Percentiles rank a stretch among this genome's conserved stretches.
These are phyloP conservation scores for Scedosporium minutisporum DNA, from an alignment of 2,329 filamentous ascomycete genomes.

Conservation along the genomic window DNA sequence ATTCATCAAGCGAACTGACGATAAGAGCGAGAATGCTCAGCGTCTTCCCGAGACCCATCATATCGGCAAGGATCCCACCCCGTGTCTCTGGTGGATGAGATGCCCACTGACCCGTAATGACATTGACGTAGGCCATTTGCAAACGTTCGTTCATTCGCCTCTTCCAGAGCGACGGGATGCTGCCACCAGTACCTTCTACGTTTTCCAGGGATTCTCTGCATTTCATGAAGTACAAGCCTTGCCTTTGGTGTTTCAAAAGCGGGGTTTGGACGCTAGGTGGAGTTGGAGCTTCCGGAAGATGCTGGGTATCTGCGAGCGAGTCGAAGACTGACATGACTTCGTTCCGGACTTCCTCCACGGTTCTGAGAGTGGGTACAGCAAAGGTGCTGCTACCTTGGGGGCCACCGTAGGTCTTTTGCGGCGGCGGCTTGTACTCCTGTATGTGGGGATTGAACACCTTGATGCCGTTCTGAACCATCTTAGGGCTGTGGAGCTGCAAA, in stretches of 20 bases:
- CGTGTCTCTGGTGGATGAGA: slow-evolving; percentile 50
- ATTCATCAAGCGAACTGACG: slow-evolving; percentile 52
- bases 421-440: slow-evolving; percentile 34
- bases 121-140: slow-evolving; percentile 54
- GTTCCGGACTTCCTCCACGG: slow-evolving; percentile 74
- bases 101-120: slow-evolving; percentile 68
- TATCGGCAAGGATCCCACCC: slow-evolving; percentile 70
- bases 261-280: slow-evolving; percentile 51
- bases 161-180: slow-evolving; percentile 67
- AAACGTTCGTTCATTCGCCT: slow-evolving; percentile 35
- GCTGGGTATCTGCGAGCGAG: slow-evolving; percentile 64
- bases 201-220: slow-evolving; percentile 60
- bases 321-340: slow-evolving; percentile 86
- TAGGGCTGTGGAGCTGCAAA: slow-evolving; percentile 57
- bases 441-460: slow-evolving; percentile 70
- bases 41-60: slow-evolving; percentile 86
- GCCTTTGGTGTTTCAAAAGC: slow-evolving; percentile 78
- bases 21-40: slow-evolving; percentile 77
- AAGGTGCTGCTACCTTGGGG: slow-evolving; percentile 12
- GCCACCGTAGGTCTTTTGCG: slow-evolving; percentile 22
- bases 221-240: slow-evolving; percentile 80
- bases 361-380: slow-evolving; percentile 38
- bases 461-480: slow-evolving; percentile 56
- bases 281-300: slow-evolving; percentile 65
- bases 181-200: slow-evolving; percentile 48